Conservation (phyloP, 495 filamentous ascomycete species). For the Penicillium samsonianum region DNA sequence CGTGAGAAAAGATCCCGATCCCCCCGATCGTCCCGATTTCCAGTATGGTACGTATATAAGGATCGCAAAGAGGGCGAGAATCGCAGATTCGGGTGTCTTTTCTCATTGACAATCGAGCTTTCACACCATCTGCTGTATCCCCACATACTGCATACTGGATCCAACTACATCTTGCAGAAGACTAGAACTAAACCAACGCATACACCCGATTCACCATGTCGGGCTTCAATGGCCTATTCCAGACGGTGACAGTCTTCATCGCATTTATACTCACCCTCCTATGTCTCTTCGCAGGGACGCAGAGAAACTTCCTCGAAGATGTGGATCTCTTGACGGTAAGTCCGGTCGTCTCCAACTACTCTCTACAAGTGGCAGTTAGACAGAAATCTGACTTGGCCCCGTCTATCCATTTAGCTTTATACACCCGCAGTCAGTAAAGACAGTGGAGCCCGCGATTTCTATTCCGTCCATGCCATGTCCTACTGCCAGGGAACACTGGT, state of each 20-base stretch:
- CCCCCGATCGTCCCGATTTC: neutral
- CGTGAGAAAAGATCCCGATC: conserved; percentile 7
- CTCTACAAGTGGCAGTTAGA: neutral
- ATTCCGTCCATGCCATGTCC: conserved; percentile 69
- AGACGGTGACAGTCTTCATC: conserved; percentile 44
- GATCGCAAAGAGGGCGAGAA: neutral
- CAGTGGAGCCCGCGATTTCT: conserved; percentile 69
- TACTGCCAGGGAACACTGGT: conserved; percentile 66
- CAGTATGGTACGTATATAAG: conserved; percentile 5
- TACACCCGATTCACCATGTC: conserved; percentile 3
- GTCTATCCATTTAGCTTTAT: conserved; percentile 27
- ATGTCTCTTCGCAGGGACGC: conserved; percentile 69
- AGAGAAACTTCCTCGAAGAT: conserved; percentile 58
- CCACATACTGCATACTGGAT: neutral
- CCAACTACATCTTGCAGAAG: neutral
- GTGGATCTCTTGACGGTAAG: conserved; percentile 68
- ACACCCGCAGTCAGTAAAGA: conserved; percentile 48
- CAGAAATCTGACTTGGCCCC: neutral
- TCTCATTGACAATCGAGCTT: neutral
- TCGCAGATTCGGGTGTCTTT: neutral
- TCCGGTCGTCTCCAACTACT: conserved; percentile 10
- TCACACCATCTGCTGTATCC: neutral
- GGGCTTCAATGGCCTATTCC: conserved; percentile 25
- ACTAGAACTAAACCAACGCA: neutral
- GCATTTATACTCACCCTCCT: conserved; percentile 69